These are phyloP conservation scores for Vaccinium vitisidaea DNA, from an alignment of 148 eudicot genomes.

Conservation along the genomic window DNA sequence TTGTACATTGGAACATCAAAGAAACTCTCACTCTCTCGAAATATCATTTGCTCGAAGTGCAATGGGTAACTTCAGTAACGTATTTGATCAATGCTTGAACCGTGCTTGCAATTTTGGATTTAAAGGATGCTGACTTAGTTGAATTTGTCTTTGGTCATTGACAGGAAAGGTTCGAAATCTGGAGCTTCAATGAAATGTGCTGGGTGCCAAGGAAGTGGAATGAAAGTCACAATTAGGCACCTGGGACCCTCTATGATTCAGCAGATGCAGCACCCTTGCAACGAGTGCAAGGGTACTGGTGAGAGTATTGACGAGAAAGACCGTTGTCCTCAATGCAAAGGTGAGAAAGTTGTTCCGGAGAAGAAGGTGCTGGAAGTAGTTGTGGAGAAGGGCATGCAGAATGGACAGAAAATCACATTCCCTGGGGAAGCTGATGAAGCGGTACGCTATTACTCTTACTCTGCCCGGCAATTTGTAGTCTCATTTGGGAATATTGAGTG, in stretches of 20 bases:
- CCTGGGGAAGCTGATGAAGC: conserved; percentile 80
- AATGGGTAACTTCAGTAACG: conserved; percentile 32
- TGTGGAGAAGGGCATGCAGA: conserved; percentile 81
- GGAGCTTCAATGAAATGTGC: conserved; percentile 68
- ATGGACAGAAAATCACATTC: conserved; percentile 66
- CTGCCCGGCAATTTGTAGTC: background rate
- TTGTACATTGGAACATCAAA: conserved; percentile 56
- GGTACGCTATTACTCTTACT: conserved; percentile 28
- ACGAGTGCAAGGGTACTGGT: conserved; percentile 72
- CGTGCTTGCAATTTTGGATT: background rate
- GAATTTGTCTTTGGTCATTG: background rate
- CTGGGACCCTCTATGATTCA: conserved; percentile 75
- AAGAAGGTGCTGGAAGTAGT: conserved; percentile 67
- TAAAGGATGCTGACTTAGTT: background rate
- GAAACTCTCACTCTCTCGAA: conserved; percentile 70
- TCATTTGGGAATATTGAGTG: background rate
- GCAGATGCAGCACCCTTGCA: conserved; percentile 78
- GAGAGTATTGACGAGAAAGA: conserved; percentile 61
- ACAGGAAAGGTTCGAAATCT: conserved; percentile 72
- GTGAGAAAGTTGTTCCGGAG: conserved; percentile 63
- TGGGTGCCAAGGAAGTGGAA: conserved; percentile 69
- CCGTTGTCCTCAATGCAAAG: conserved; percentile 67
- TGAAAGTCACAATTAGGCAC: conserved; percentile 63
- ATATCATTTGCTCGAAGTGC: conserved; percentile 54
- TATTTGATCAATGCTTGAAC: background rate